phyloP scores from a whole-genome alignment of 768 basidiomycete species.

The Phylloporus sp. region DNA sequence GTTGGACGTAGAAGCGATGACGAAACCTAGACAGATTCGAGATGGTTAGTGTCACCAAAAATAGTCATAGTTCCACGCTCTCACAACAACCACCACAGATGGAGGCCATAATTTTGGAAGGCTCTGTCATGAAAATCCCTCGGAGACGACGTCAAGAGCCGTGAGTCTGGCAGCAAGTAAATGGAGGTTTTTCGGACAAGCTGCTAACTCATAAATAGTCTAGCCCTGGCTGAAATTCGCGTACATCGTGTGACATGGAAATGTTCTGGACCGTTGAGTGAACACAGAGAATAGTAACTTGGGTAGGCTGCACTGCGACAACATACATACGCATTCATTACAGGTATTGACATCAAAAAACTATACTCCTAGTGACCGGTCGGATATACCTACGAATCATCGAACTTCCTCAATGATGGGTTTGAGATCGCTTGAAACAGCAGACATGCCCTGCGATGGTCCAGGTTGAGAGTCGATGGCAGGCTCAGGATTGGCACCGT shows the following conservation, averaged over 20 bases:
- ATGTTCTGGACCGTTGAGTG: not conserved
- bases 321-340: not conserved
- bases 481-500: constrained; percentile 4
- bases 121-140: constrained; percentile 6
- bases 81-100: constrained; percentile 17
- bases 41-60: not conserved
- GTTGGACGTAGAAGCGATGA: constrained; percentile 5
- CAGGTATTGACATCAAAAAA: not conserved
- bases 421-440: constrained; percentile 2
- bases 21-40: constrained; percentile 7
- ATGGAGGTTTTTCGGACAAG: not conserved
- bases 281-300: no score
- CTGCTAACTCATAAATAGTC: no score
- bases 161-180: not conserved
- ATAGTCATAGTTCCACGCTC: not conserved
- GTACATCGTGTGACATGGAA: not conserved
- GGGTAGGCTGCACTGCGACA: no score
- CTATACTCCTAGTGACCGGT: not conserved
- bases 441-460: constrained; percentile 18
- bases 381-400: not conserved
- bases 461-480: constrained; percentile 23
- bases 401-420: not conserved
- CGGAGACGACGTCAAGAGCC: not conserved
- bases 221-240: no score
- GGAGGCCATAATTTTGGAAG: not conserved